Evolutionary conservation across 2,329 filamentous ascomycete species (phyloP), one percentile per base, ranked within the genome.

Genomic region (Drechslera avenae): DNA sequence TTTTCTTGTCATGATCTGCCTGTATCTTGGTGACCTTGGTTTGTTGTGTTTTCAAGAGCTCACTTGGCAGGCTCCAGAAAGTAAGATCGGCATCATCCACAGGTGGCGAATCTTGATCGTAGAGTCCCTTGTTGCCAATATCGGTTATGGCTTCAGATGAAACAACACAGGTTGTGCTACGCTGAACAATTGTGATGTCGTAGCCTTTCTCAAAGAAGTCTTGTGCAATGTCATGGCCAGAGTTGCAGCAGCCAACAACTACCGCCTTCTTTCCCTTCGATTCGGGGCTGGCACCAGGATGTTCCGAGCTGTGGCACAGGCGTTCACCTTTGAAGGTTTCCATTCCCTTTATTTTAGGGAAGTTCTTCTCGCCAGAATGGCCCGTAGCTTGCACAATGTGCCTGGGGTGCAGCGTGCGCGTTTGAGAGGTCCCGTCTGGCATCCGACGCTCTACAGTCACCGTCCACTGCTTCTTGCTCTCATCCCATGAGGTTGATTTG

Each of bases 171-270:
- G 78, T 80, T 7, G 65, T 69, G 37, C 63, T 70, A 23, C 78
- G 73, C 54, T 81, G 79, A 0, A 80, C 61, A 57, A 81, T 77
- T 10, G 78, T 81, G n/a, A 76, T 63, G 12, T 75, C 72, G 23
- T 73, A 67, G 3, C 73, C 73, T 5, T 73, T 73, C 17, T 75
- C 69, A 31, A 73, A 68, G 71, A 79, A 79, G 60, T 80, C 77
- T 59, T 79, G 73, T 2, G 78, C 76, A 18, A 80, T 73, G 57
- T 81, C 78, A 62, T 80, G 78, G 40, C 73, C 78, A 0, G 77
- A 79, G 55, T 81, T 81, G 42, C 75, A 79, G 14, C 73, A 75
- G 19, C 79, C 78, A 13, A 81, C 65, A 1, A 81, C 73, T 26
- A 80, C 59, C 4, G 74, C 78, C 26, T 69, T 70, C 46, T 79